A percentile compares a stretch with the other conserved stretches of the same genome.
Evolutionary conservation across 345 rosid species (phyloP).

Genomic region (Populus davidiana): DNA sequence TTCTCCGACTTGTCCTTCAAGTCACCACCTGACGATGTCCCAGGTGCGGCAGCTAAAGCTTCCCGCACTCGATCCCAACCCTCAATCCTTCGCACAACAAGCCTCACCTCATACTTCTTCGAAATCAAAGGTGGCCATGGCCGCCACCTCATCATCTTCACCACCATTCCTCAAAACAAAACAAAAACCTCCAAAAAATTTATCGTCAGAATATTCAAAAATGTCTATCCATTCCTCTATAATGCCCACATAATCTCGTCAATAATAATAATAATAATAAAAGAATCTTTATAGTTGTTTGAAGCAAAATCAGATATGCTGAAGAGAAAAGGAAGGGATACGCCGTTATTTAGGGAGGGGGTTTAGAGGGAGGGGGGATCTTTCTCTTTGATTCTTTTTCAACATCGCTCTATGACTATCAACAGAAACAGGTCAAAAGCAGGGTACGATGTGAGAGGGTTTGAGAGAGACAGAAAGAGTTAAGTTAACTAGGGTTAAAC

Average conservation of each 20-base stretch:
- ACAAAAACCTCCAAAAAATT: slow-evolving; percentile 6
- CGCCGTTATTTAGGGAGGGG: slow-evolving; percentile 7
- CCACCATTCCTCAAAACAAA: slow-evolving; percentile 57
- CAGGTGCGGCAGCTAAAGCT: neutral
- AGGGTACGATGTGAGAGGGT: neutral
- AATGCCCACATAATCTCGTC: neutral
- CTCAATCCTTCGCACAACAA: slow-evolving; percentile 61
- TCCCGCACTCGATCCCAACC: slow-evolving; percentile 76
- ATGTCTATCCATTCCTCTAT: neutral
- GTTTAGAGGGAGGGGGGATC: neutral
- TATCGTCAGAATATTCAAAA: neutral
- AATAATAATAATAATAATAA: neutral
- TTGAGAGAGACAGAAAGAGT: neutral
- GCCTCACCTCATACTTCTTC: slow-evolving; percentile 71
- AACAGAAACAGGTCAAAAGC: neutral
- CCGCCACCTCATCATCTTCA: slow-evolving; percentile 98
- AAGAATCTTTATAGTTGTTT: neutral
- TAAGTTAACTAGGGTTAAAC: slow-evolving; percentile 11
- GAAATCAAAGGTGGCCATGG: slow-evolving; percentile 83
- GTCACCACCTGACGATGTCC: slow-evolving; percentile 9
- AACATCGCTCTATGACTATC: neutral
- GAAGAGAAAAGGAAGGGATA: slow-evolving; percentile 2
- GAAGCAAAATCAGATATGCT: neutral
- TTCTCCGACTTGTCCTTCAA: slow-evolving; percentile 29
- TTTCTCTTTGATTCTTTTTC: neutral